A percentile compares a stretch with the other conserved stretches of the same genome.
phyloP scores from a whole-genome alignment of 768 basidiomycete genomes.

The Boletus pseudo-olivaceus region DNA sequence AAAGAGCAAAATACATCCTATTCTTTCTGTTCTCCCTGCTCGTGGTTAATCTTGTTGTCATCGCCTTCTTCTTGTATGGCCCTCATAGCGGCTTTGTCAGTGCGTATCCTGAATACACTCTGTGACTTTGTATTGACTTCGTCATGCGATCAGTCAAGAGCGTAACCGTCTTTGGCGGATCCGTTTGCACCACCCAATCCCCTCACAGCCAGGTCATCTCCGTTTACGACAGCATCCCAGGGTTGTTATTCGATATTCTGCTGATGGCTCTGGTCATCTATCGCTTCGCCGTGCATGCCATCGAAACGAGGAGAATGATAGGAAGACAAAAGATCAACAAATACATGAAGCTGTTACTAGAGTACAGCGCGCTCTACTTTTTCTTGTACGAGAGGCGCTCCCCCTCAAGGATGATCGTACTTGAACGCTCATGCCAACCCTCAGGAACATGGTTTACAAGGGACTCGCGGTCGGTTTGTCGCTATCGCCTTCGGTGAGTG shows the following conservation, averaged over 20 bases:
- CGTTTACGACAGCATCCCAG: neutral
- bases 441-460: constrained; percentile 1
- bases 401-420: neutral
- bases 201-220: neutral
- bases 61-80: neutral
- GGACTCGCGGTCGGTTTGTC: neutral
- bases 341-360: constrained; percentile 9
- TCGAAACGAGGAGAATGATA: neutral
- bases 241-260: constrained; percentile 2
- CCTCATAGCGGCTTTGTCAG: neutral
- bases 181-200: neutral
- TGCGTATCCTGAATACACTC: neutral
- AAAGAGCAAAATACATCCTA: neutral
- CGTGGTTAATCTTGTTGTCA: neutral
- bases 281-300: constrained; percentile 5
- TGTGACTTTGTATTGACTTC: neutral
- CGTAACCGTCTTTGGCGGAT: neutral
- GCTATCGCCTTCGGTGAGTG: neutral
- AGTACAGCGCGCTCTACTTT: constrained; percentile 11
- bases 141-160: neutral
- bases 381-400: constrained; percentile 5
- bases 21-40: constrained; percentile 1
- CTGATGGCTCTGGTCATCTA: constrained; percentile 4
- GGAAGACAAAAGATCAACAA: constrained; percentile 4
- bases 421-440: neutral